Base-by-base conservation (phyloP, 2,329 filamentous ascomycete genomes). In the Botrytis squamosa region DNA sequence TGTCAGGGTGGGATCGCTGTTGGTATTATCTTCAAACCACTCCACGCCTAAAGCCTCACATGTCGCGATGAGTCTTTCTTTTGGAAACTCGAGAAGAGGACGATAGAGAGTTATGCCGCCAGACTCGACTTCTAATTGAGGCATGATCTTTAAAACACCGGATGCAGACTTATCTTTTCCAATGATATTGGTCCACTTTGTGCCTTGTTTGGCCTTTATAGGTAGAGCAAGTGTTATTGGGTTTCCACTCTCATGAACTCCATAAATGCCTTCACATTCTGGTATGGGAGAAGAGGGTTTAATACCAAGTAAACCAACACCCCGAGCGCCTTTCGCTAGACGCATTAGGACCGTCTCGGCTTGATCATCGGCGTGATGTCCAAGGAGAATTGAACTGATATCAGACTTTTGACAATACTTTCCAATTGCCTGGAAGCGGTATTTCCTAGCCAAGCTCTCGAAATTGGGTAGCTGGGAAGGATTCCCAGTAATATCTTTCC, bases 321-420 rank as follows among this genome's bases (percentile, higher is more conserved):
- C 88, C 3, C 88, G 84, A 78, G 93, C 92, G 0, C 91, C 90
- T 4, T 85, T 85, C 14, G 91, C 82, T 52, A 98, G 82, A 60
- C 96, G 88, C 90, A 94, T 92, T 67, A 98, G 83, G 6, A 97
- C 86, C 0, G 95, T 98, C 83, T 99, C 96, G 73, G 94, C 92
- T 80, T 96, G 93, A 79, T 99, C 96, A 79, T 98, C 95, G 75
- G 88, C 85, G 81, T 99, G 96, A 80, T 99, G 96, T 6, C 91
- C 96, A 42, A 97, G 84, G 57, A 98, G 87, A 2, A 98, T 81
- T 33, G 88, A 88, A 7, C 82, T 83, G 6, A 92, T 88, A 0
- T 83, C 80, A 9, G 84, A 77, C 1, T 83, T 81, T 25, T 82
- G 82, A 80, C 92, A 94, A 12, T 86, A 85, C 22, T 78, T 80